Conservation (phyloP, 306 rosid genomes). For the Mimosa bimucronata region DNA sequence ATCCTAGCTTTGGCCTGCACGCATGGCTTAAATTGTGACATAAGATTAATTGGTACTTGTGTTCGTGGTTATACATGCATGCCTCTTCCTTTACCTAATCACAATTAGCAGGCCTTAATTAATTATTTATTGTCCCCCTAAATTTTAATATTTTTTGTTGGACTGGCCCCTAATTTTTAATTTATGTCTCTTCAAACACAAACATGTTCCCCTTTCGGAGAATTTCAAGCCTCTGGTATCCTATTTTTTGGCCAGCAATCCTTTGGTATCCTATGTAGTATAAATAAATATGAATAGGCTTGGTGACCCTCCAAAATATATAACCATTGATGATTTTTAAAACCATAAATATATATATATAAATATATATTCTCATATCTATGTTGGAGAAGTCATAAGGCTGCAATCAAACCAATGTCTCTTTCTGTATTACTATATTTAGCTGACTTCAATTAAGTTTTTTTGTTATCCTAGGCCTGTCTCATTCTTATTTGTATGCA, state of each 20-base stretch:
- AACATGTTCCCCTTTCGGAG: background rate
- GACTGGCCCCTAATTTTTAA: background rate
- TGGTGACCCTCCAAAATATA: background rate
- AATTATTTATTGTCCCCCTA: background rate
- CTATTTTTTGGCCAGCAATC: background rate
- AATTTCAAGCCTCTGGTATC: background rate
- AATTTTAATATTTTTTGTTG: too few relatives aligned
- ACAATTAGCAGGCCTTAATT: background rate
- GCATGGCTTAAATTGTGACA: background rate
- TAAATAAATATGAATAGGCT: background rate
- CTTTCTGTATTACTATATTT: background rate
- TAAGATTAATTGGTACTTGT: background rate
- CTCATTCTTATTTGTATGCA: background rate
- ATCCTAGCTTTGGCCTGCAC: constrained; percentile 1
- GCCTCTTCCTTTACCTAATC: background rate
- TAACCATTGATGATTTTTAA: background rate
- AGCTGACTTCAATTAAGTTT: background rate
- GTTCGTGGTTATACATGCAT: background rate
- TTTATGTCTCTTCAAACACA: background rate
- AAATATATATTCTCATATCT: background rate
- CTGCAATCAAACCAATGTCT: background rate
- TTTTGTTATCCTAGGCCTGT: background rate
- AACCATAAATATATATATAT: too few relatives aligned
- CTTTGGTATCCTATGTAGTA: background rate
- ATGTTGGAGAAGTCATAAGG: background rate